Evolutionary conservation across 768 basidiomycete genomes (phyloP), one percentile per base, ranked within the genome.

Genomic region (Tricholoma sp.): DNA sequence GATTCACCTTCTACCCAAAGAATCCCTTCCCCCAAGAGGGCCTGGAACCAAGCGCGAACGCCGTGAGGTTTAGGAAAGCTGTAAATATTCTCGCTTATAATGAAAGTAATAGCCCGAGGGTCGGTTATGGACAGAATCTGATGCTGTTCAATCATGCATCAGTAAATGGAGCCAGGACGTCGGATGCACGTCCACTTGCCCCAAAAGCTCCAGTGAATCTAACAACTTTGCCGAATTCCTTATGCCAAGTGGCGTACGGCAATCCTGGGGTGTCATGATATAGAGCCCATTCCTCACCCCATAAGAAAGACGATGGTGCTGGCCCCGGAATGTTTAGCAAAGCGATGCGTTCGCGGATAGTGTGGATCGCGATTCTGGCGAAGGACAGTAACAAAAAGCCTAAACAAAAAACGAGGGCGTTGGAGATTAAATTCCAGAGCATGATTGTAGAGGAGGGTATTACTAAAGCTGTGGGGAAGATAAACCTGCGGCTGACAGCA

Each of bases 281-380:
- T 11, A 85, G 77, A 14, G 71, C 60, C 77, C 81, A 81, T 62
- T 85, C 84, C 61, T 84, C 79, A 0, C 84, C 85, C 84, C 84
- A 86, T 2, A 86, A 58, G 56, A 76, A 68, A 27, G 82, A 84
- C 24, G 71, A 74, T 6, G 71, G 31, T 18, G 62, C 65, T 9
- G 84, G 85, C 1, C 85, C 83, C 14, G 82, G 82, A 32, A 85
- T 67, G 59, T 78, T 74, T 57, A 72, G 62, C 52, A 85, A 70
- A 24, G 67, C 54, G 31, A 68, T 55, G 1, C 72, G 62, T 58
- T 65, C 60, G 19, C 67, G 69, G 46, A 79, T 18, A n/a, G 72
- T 66, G 56, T 71, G 74, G 41, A 71, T 31, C 46, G 73, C 45
- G 61, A 71, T 68, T 53, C 70, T 76, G 35, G 68, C 47, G 16